A percentile compares a stretch with the other conserved stretches of the same genome.
These are phyloP conservation scores for Saururus chinensis DNA, from an alignment of 164 flowering plant species.

Conservation along the genomic window DNA sequence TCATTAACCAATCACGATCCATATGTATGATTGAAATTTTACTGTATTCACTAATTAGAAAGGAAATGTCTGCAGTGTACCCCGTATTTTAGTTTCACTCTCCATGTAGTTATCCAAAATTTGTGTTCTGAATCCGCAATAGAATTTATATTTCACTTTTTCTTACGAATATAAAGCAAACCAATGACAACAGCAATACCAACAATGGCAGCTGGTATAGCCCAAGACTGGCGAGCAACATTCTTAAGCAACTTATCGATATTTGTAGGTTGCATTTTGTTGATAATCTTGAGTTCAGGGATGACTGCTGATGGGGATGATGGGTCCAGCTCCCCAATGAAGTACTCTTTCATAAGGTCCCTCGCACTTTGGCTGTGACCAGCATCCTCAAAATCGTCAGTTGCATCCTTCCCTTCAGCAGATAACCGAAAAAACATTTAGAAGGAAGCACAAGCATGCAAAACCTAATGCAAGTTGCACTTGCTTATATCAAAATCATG, in stretches of 20 bases:
- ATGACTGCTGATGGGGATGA: constrained; percentile 16
- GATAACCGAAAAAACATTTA: not conserved
- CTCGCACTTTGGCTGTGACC: constrained; percentile 81
- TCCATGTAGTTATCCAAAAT: not conserved
- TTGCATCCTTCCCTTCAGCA: constrained; percentile 72
- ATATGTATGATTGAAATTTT: too few species aligned
- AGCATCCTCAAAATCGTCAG: constrained; percentile 88
- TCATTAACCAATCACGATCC: too few species aligned
- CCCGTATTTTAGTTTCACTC: not conserved
- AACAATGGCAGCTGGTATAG: constrained; percentile 43
- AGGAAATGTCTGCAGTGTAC: not conserved
- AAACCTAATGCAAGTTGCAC: not conserved
- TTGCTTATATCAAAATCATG: not conserved
- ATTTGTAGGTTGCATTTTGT: constrained; percentile 19
- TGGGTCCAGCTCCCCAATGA: constrained; percentile 83
- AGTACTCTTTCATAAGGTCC: constrained; percentile 55
- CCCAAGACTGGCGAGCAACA: constrained; percentile 55
- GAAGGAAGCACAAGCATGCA: not conserved
- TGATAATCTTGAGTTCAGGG: constrained; percentile 34
- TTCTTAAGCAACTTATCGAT: constrained; percentile 23
- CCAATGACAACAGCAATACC: constrained; percentile 48
- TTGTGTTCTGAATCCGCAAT: not conserved
- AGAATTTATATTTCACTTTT: constrained; percentile 10
- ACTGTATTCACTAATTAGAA: too few species aligned
- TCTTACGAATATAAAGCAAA: constrained; percentile 43